phyloP scores from a whole-genome alignment of 2,329 filamentous ascomycete species.

The Cladophialophora chaetospira region DNA sequence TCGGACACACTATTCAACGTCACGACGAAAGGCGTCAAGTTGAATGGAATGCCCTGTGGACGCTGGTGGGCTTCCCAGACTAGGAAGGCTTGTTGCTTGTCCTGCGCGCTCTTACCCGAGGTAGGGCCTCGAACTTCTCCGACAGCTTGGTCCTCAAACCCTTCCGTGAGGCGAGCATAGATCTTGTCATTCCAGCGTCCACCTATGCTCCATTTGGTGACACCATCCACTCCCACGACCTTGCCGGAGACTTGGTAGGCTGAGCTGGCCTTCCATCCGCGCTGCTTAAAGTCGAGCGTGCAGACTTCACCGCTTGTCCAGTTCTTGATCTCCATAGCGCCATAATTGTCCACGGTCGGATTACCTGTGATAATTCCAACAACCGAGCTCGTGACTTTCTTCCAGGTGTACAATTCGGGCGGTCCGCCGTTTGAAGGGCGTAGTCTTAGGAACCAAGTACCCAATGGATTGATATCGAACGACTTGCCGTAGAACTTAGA shows the following conservation, averaged over 20 bases:
- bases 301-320: constrained; percentile 94
- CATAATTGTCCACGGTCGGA: constrained; percentile 96
- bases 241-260: constrained; percentile 88
- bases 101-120: constrained; percentile 39
- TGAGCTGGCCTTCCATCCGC: constrained; percentile 92
- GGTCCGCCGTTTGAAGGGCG: constrained; percentile 73
- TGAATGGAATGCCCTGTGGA: constrained; percentile 87
- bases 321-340: constrained; percentile 95
- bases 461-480: constrained; percentile 93
- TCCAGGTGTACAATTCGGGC: constrained; percentile 95
- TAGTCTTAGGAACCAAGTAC: constrained; percentile 92
- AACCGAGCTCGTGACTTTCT: constrained; percentile 97
- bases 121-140: constrained; percentile 57
- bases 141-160: constrained; percentile 74
- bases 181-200: constrained; percentile 98
- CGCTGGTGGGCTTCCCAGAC: constrained; percentile 89
- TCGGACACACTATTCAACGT: constrained; percentile 92
- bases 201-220: constrained; percentile 83
- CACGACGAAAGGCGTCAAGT: constrained; percentile 92
- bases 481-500: constrained; percentile 98
- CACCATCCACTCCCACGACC: constrained; percentile 76
- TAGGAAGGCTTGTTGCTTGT: constrained; percentile 70
- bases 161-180: constrained; percentile 88
- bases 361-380: constrained; percentile 97
- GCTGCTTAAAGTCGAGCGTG: constrained; percentile 85